Evolutionary conservation across 345 rosid genomes (phyloP).

Genomic region (Aethionema arabicum): DNA sequence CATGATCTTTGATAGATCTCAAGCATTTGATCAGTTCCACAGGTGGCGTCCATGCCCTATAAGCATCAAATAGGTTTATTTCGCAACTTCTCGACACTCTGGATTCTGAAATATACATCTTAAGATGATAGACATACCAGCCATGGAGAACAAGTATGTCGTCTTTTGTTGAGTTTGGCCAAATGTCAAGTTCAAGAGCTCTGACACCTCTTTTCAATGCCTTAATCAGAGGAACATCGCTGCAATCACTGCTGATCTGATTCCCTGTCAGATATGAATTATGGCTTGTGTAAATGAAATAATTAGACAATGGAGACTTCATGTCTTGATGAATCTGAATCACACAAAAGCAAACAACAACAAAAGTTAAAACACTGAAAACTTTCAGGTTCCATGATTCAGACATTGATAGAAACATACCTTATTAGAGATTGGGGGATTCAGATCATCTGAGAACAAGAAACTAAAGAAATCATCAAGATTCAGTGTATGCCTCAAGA

Average conservation of each 20-base stretch:
- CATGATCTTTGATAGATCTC: constrained; percentile 67
- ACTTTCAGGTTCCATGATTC: constrained; percentile 1
- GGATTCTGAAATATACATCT: constrained; percentile 7
- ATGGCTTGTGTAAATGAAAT: constrained; percentile 90
- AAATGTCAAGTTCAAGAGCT: constrained; percentile 91
- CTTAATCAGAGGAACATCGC: constrained; percentile 82
- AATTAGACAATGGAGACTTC: constrained; percentile 80
- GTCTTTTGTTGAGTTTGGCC: constrained; percentile 84
- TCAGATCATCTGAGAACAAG: constrained; percentile 60
- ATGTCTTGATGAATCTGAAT: constrained; percentile 87
- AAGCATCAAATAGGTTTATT: constrained; percentile 20
- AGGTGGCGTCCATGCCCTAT: constrained; percentile 83
- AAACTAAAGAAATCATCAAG: constrained; percentile 67
- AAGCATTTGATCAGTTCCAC: constrained; percentile 80
- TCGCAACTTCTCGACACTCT: neutral
- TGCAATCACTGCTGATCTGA: constrained; percentile 93
- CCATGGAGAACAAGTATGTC: constrained; percentile 87
- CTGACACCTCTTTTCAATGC: constrained; percentile 74
- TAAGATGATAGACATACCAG: constrained; percentile 46
- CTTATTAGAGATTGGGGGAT: constrained; percentile 52
- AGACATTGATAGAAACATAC: constrained; percentile 28
- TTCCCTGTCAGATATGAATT: constrained; percentile 93
- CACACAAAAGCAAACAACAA: constrained; percentile 2
- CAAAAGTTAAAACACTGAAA: constrained; percentile 2
- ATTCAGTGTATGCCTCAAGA: constrained; percentile 51